Percentiles rank a stretch among this genome's conserved stretches.
Conservation (phyloP, 2,329 filamentous ascomycete genomes). For the Didymellaceae sp. region DNA sequence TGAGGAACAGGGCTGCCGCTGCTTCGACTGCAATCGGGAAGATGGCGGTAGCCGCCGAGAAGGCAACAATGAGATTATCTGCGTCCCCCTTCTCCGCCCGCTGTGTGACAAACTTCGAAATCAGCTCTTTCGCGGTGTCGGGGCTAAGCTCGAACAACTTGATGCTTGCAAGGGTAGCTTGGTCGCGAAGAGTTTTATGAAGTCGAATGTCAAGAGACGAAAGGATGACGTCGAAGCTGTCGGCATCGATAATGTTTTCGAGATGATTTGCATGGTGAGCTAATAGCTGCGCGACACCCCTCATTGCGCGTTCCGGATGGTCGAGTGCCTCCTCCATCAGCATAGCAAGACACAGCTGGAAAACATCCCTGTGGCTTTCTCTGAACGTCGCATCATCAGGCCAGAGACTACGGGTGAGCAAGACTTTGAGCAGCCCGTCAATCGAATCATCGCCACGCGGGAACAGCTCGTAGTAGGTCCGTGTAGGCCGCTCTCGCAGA, state of each 20-base stretch:
- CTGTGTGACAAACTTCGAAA: constrained; percentile 76
- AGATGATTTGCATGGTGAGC: constrained; percentile 61
- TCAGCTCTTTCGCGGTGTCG: constrained; percentile 71
- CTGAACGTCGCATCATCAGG: constrained; percentile 53
- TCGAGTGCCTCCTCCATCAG: constrained; percentile 91
- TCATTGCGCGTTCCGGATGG: constrained; percentile 65
- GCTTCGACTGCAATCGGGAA: constrained; percentile 85
- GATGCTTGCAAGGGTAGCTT: constrained; percentile 81
- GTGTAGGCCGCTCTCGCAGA: constrained; percentile 49
- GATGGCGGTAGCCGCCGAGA: constrained; percentile 86
- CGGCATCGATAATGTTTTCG: constrained; percentile 70
- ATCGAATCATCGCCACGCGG: constrained; percentile 55
- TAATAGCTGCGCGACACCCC: constrained; percentile 65
- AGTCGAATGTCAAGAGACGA: constrained; percentile 85
- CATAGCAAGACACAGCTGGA: constrained; percentile 80
- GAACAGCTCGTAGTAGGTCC: constrained; percentile 53
- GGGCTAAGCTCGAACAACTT: constrained; percentile 82
- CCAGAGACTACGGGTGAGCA: constrained; percentile 54
- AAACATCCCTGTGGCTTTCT: constrained; percentile 62
- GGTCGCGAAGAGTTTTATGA: constrained; percentile 73
- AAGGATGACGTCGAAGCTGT: constrained; percentile 85
- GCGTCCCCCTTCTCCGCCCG: constrained; percentile 77
- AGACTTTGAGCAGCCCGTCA: constrained; percentile 51
- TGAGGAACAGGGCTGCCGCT: constrained; percentile 80
- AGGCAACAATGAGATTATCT: constrained; percentile 88